Conservation (phyloP, 495 filamentous ascomycete genomes). For the Mytilinidion resinicola region DNA sequence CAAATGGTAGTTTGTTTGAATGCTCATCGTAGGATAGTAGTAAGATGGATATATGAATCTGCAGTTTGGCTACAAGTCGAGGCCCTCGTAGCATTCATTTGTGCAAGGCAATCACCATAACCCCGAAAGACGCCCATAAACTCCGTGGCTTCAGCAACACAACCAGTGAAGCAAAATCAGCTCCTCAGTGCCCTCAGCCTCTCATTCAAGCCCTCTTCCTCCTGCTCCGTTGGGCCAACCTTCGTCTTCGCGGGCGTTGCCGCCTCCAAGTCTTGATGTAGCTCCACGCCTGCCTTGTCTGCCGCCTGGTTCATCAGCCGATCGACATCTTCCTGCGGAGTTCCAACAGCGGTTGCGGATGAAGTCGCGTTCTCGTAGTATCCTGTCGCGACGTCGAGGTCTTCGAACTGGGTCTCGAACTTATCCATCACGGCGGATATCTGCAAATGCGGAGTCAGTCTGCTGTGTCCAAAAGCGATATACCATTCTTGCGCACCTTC, state of each 20-base stretch:
- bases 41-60: too few relatives aligned
- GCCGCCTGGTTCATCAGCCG: constrained; percentile 71
- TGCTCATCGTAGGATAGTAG: too few relatives aligned
- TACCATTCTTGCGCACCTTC: constrained; percentile 38
- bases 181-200: constrained; percentile 45
- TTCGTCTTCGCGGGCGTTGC: constrained; percentile 36
- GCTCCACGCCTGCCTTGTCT: constrained; percentile 73
- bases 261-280: constrained; percentile 61
- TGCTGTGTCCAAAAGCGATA: not conserved
- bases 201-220: constrained; percentile 44
- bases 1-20: too few relatives aligned
- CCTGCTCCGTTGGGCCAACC: constrained; percentile 37
- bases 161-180: constrained; percentile 16
- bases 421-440: constrained; percentile 63
- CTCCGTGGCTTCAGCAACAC: not conserved
- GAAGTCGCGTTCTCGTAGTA: constrained; percentile 81
- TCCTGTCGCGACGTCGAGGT: constrained; percentile 72
- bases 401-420: constrained; percentile 77
- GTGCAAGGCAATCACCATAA: not conserved
- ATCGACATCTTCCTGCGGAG: constrained; percentile 79
- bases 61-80: too few relatives aligned
- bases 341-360: constrained; percentile 64
- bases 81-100: too few relatives aligned
- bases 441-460: constrained; percentile 27
- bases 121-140: not conserved